Evolutionary conservation across 225 moss, liverwort and hornwort genomes (phyloP), one percentile per base, ranked within the genome.

Genomic region (Physcomitrium patens): DNA sequence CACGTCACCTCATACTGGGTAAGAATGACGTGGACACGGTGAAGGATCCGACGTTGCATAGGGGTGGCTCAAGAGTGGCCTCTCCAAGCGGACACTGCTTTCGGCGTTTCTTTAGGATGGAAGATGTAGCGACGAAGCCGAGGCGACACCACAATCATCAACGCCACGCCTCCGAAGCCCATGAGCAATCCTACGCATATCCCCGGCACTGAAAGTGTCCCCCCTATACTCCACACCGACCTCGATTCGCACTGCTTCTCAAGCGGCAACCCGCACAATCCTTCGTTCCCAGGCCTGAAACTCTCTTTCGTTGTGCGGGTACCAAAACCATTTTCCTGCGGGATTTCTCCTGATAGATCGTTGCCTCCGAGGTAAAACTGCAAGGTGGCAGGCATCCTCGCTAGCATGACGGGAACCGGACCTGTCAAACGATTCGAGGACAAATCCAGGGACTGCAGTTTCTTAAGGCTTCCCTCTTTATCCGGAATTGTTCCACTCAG

Each of bases 391-490:
- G 27, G 53, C 67, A 63, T 48, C 23, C 14, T 3, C 12, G 61
- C 27, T 2, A 83, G 20, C 48, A 55, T 72, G 11, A 11, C 7
- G 17, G 76, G 72, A 66, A 83, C 67, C 23, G 10, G 60, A 5
- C 83, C 79, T 0, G 26, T 66, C 68, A 79, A 62, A 54, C 49
- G 42, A 43, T 83, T 83, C 47, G 12, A 3, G 0, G 61, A 75
- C 15, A 82, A 24, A 31, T 75, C 78, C 16, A 83, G 82, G 9
- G 70, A 70, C 65, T 78, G 74, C 12, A 79, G 61, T 18, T 55
- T 61, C 41, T 46, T 54, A 17, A 68, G 73, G 62, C 63, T 77
- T 18, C 60, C 1, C 0, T 3, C 10, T 3, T 9, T 8, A 26
- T 79, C 67, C 6, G 83, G 83, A 54, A 79, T 72, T 1, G 2